phyloP scores from a whole-genome alignment of 1,284 basidiomycete species.

The Termitomyces sp. region DNA sequence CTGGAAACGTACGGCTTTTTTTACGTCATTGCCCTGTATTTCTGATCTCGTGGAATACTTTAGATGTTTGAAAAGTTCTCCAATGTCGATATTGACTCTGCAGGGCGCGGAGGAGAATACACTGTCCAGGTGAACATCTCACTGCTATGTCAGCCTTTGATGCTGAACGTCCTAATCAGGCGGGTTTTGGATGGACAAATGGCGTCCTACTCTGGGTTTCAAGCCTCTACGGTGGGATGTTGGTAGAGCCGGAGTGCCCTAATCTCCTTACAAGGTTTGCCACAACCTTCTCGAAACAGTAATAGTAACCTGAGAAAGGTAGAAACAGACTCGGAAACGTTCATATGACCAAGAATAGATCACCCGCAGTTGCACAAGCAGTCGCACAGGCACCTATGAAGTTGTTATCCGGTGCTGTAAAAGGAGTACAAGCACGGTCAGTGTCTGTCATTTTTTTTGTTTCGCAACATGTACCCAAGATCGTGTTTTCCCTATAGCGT shows the following conservation, averaged over 20 bases:
- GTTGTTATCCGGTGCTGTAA: too few species aligned
- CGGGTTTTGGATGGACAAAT: constrained; percentile 91
- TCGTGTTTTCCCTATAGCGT: too few species aligned
- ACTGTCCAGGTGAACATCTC: constrained; percentile 57
- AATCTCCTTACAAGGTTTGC: background rate
- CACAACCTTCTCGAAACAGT: background rate
- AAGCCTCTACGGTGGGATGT: constrained; percentile 53
- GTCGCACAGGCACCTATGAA: too few species aligned
- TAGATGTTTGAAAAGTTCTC: constrained; percentile 93
- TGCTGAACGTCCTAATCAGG: constrained; percentile 28
- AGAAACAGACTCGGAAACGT: background rate
- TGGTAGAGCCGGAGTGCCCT: background rate
- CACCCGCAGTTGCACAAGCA: too few species aligned
- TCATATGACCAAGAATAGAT: background rate
- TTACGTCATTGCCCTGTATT: constrained; percentile 6
- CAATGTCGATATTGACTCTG: constrained; percentile 72
- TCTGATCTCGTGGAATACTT: background rate
- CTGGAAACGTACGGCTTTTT: constrained; percentile 60
- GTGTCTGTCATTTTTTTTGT: too few species aligned
- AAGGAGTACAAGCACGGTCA: too few species aligned
- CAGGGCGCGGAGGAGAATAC: constrained; percentile 85
- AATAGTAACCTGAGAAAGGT: background rate
- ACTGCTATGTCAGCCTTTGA: background rate
- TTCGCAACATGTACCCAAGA: too few species aligned
- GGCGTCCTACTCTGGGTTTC: constrained; percentile 77